phyloP scores from a whole-genome alignment of 805 yeast species.

The Yamadazyma ubonensis region DNA sequence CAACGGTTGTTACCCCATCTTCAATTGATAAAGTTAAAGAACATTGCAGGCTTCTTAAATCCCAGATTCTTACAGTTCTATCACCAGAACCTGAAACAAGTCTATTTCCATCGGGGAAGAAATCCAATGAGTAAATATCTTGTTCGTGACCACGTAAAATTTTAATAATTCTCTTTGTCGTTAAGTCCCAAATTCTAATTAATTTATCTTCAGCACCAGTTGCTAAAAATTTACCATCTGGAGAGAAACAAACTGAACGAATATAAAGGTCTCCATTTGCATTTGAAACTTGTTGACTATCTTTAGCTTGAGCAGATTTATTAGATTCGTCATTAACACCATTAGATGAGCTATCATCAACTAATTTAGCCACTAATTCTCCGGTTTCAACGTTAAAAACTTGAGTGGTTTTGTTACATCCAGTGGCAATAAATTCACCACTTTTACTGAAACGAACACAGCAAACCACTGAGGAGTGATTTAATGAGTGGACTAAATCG shows the following conservation, averaged over 20 bases:
- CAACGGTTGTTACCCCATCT: constrained; percentile 98
- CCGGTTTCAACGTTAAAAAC: constrained; percentile 92
- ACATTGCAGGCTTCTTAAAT: constrained; percentile 84
- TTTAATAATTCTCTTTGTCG: constrained; percentile 79
- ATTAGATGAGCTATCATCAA: constrained; percentile 61
- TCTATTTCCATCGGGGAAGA: constrained; percentile 90
- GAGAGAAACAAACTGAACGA: constrained; percentile 93
- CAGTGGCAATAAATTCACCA: constrained; percentile 92
- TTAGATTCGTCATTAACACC: constrained; percentile 44
- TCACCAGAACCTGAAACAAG: constrained; percentile 96
- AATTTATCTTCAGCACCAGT: constrained; percentile 91
- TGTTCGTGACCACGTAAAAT: constrained; percentile 94
- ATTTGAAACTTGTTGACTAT: constrained; percentile 23
- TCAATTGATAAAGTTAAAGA: constrained; percentile 85
- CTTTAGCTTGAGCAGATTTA: constrained; percentile 28
- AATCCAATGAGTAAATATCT: constrained; percentile 93
- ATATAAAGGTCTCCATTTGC: constrained; percentile 86
- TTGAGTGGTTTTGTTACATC: constrained; percentile 94
- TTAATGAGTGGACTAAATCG: constrained; percentile 83
- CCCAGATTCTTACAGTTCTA: constrained; percentile 96
- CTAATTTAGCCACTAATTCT: constrained; percentile 78
- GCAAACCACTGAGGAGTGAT: constrained; percentile 93
- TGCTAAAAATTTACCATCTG: constrained; percentile 86
- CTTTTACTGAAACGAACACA: constrained; percentile 91
- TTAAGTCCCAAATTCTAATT: constrained; percentile 94